These are phyloP conservation scores for Bretschneidera sinensis DNA, from an alignment of 345 rosid species.

Conservation along the genomic window DNA sequence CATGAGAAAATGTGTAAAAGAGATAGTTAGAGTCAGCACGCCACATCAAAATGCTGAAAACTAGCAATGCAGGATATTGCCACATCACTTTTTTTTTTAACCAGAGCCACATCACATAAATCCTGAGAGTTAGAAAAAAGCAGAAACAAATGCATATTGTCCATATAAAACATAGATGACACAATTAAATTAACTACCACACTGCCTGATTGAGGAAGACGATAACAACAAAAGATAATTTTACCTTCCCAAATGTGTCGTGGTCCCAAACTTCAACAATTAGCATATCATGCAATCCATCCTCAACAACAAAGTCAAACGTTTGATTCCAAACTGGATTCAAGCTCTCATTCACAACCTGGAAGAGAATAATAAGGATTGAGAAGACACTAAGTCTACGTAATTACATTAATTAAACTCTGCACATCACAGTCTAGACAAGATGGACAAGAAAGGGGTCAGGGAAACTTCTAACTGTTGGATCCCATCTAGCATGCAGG, in stretches of 20 bases:
- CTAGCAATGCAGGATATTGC: no score
- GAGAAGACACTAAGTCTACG: not conserved
- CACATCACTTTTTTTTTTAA: no score
- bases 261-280: constrained; percentile 91
- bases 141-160: no score
- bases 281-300: constrained; percentile 96
- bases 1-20: no score
- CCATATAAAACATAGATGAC: no score
- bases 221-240: not conserved
- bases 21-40: no score
- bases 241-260: constrained; percentile 98
- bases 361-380: constrained; percentile 13
- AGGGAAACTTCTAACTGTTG: not conserved
- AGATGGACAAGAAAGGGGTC: not conserved
- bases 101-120: no score
- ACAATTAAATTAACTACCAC: no score
- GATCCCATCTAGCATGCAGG: not conserved
- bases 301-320: constrained; percentile 96
- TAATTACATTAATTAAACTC: not conserved
- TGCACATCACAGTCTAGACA: not conserved
- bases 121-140: no score
- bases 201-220: no score
- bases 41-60: no score
- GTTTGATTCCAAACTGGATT: constrained; percentile 99
- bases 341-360: constrained; percentile 88